phyloP scores from a whole-genome alignment of 805 yeast species.

The Candida oleophila region DNA sequence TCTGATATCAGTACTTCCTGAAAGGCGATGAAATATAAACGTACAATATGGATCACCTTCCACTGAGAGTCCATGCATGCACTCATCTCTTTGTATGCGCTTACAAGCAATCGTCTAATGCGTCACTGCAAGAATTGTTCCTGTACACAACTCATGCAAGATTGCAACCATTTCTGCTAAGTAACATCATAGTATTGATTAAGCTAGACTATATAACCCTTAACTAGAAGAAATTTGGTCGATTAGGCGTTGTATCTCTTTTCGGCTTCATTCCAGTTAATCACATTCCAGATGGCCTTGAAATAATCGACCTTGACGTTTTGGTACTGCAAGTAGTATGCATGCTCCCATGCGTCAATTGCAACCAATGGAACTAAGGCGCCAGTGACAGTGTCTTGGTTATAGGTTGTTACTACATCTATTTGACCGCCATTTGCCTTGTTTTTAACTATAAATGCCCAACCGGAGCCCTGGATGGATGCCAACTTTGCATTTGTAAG shows the following conservation, averaged over 20 bases:
- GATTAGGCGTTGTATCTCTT: constrained; percentile 30
- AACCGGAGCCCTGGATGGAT: constrained; percentile 53
- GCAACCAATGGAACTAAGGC: constrained; percentile 47
- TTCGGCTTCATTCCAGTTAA: constrained; percentile 52
- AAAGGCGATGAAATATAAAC: too few species aligned
- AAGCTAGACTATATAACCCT: too few species aligned
- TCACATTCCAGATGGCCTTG: constrained; percentile 50
- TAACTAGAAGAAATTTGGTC: too few species aligned
- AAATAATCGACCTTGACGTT: constrained; percentile 50
- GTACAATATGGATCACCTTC: too few species aligned
- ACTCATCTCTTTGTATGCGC: too few species aligned
- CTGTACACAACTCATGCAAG: too few species aligned
- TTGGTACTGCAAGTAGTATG: constrained; percentile 52
- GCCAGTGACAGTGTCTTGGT: constrained; percentile 49
- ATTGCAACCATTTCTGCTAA: too few species aligned
- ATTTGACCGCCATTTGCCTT: constrained; percentile 41
- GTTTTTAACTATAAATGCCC: constrained; percentile 52
- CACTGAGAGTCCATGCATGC: too few species aligned
- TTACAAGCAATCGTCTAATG: too few species aligned
- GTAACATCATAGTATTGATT: not conserved
- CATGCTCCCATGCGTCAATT: constrained; percentile 56
- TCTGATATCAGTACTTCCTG: too few species aligned
- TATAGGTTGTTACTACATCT: constrained; percentile 45
- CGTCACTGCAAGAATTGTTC: too few species aligned
- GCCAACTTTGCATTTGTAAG: constrained; percentile 44